Base-by-base conservation (phyloP, 768 basidiomycete genomes). In the Psilocybe cyanescens region DNA sequence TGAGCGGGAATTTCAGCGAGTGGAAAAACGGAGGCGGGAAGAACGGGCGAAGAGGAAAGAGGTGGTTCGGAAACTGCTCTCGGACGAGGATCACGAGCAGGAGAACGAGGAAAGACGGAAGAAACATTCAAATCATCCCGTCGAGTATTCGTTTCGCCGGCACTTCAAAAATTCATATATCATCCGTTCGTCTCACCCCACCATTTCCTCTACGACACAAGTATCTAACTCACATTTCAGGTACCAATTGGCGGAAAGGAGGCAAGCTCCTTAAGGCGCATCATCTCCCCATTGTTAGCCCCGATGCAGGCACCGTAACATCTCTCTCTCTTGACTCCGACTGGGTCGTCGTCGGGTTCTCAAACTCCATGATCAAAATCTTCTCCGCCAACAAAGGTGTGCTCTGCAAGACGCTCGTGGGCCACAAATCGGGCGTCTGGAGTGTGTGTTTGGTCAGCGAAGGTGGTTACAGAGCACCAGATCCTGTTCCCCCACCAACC, bases 361-460 rank as follows among this genome's bases (percentile, higher is more conserved):
- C 92, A 8, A 96, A 91, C 71, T 83, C 84, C 64, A 87, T 88
- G 63, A 90, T 98, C 49, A 91, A 94, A 68, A 81, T 98, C 8
- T 98, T 94, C 76, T 89, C 89, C 63, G 88, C 92, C 1, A 78
- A 76, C 44, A 91, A 90, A 0, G 96, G 96, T 0, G 83, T 89
- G 1, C 84, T 92, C 53, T 82, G 83, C 45, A 83, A 90, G 55
- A 92, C 92, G 0, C 84, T 99, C 1, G 79, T 85, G 8, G 96
- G 96, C 0, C 96, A 97, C 72, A 88, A 90, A 14, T 76, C 82
- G 19, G 96, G 96, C n/a, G 95, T 97, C 1, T 98, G 96, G 96
- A 90, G 91, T 12, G 86, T 97, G 12, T 86, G 88, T 57, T 82
- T 98, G 29, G 86, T 96, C 52, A 83, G 84, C 28, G 81, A 83